Percentiles rank a stretch among this genome's conserved stretches.
Conservation (phyloP, 768 basidiomycete species). For the Asterophora parasitica region DNA sequence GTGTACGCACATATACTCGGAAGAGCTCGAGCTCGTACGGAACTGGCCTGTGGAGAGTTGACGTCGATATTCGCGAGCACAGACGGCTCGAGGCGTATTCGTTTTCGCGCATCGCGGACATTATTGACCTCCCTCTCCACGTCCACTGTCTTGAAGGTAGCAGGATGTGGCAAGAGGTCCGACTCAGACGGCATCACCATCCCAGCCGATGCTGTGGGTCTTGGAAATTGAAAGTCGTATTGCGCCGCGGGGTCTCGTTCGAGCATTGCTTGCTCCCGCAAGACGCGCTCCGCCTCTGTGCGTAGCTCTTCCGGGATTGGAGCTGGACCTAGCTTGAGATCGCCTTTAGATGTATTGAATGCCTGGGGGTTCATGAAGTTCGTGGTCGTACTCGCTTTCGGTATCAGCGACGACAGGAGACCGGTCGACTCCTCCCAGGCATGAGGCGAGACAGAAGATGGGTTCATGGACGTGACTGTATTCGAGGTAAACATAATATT, state of each 20-base stretch:
- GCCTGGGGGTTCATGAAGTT: slow-evolving; percentile 55
- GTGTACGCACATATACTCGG: slow-evolving; percentile 97
- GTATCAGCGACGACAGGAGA: slow-evolving; percentile 71
- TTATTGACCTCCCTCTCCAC: slow-evolving; percentile 87
- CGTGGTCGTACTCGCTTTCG: slow-evolving; percentile 46
- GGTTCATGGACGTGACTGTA: slow-evolving; percentile 67
- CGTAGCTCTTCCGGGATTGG: slow-evolving; percentile 78
- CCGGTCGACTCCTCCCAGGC: slow-evolving; percentile 88
- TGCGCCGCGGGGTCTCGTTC: slow-evolving; percentile 65
- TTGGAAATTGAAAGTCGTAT: slow-evolving; percentile 55
- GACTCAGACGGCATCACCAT: slow-evolving; percentile 58
- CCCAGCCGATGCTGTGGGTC: slow-evolving; percentile 48
- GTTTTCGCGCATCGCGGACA: slow-evolving; percentile 85
- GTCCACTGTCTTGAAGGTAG: slow-evolving; percentile 79
- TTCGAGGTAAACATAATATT: slow-evolving; percentile 18
- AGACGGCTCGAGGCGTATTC: slow-evolving; percentile 85
- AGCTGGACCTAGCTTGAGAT: slow-evolving; percentile 80
- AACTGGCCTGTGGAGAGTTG: slow-evolving; percentile 52
- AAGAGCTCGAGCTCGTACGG: slow-evolving; percentile 59
- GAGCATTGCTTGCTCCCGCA: slow-evolving; percentile 78
- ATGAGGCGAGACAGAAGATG: slow-evolving; percentile 55
- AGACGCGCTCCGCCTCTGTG: slow-evolving; percentile 70
- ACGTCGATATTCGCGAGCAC: slow-evolving; percentile 51
- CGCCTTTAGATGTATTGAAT: slow-evolving; percentile 72
- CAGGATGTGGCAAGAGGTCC: slow-evolving; percentile 79